These are phyloP conservation scores for Arthrobotrys conoides DNA, from an alignment of 2,329 filamentous ascomycete species.

Conservation along the genomic window DNA sequence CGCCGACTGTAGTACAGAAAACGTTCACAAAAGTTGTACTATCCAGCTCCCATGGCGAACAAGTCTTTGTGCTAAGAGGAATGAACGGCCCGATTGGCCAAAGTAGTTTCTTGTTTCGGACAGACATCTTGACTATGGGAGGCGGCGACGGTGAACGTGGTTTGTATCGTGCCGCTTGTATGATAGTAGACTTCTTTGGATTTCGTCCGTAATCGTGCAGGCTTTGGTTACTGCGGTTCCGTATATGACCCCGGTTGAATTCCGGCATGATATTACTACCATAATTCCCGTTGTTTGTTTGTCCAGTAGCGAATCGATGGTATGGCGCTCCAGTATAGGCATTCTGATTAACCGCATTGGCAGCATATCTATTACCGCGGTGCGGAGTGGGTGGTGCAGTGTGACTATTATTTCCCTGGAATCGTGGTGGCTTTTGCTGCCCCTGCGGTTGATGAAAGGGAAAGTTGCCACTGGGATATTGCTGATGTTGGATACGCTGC, in stretches of 20 bases:
- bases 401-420: slow-evolving; percentile 8
- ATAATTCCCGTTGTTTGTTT: slow-evolving; percentile 2
- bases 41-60: slow-evolving; percentile 40
- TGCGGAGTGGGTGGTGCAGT: slow-evolving; percentile 46
- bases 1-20: slow-evolving; percentile 48
- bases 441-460: slow-evolving; percentile 17
- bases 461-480: slow-evolving; percentile 24
- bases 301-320: slow-evolving; percentile 16
- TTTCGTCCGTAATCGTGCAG: slow-evolving; percentile 18
- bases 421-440: slow-evolving; percentile 15
- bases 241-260: slow-evolving; percentile 25
- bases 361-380: slow-evolving; percentile 25
- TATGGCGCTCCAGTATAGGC: not conserved
- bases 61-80: slow-evolving; percentile 27
- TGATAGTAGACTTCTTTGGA: slow-evolving; percentile 13
- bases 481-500: slow-evolving; percentile 29
- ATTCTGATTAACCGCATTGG: slow-evolving; percentile 18
- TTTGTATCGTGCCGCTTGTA: slow-evolving; percentile 41
- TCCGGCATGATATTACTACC: not conserved
- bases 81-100: slow-evolving; percentile 57
- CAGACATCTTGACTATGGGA: slow-evolving; percentile 44
- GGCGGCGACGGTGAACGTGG: slow-evolving; percentile 44
- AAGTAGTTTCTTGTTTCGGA: slow-evolving; percentile 37
- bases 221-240: slow-evolving; percentile 24
- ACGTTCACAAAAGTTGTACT: slow-evolving; percentile 51